phyloP scores from a whole-genome alignment of 495 filamentous ascomycete species.

The Amniculicola lignicola region DNA sequence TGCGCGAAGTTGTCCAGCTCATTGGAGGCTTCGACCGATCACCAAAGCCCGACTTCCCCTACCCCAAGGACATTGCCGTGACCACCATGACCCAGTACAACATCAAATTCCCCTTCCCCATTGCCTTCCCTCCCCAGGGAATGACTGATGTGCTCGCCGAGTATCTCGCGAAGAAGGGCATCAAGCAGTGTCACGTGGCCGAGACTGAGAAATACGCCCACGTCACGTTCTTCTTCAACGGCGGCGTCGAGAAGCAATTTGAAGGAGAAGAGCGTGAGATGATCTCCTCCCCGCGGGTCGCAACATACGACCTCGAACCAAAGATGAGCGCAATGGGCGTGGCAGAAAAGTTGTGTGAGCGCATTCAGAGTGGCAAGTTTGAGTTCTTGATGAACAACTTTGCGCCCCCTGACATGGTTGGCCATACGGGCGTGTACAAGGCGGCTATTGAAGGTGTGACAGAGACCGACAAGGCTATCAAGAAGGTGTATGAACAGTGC shows the following conservation, averaged over 20 bases:
- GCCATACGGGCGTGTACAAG: conserved; percentile 95
- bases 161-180: conserved; percentile 80
- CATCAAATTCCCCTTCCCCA: conserved; percentile 83
- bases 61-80: conserved; percentile 84
- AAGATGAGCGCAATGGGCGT: conserved; percentile 92
- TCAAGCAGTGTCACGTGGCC: conserved; percentile 92
- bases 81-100: conserved; percentile 99
- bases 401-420: conserved; percentile 98
- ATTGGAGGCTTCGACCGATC: conserved; percentile 88
- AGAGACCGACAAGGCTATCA: conserved; percentile 90
- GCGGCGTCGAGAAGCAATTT: conserved; percentile 95
- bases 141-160: conserved; percentile 98
- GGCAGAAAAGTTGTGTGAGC: conserved; percentile 78
- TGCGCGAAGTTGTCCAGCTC: conserved; percentile 93
- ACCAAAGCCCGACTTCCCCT: conserved; percentile 85
- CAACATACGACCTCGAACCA: conserved; percentile 96
- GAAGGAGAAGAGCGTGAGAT: conserved; percentile 80
- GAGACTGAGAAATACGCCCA: conserved; percentile 99
- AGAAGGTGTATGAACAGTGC: conserved; percentile 84
- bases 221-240: conserved; percentile 99
- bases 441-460: conserved; percentile 84
- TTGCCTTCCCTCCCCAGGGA: conserved; percentile 89
- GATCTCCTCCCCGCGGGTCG: conserved; percentile 69
- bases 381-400: conserved; percentile 99
- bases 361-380: conserved; percentile 74